Percentiles rank a stretch among this genome's conserved stretches.
Conservation (phyloP, 2,329 filamentous ascomycete genomes). For the Helotiales sp. region DNA sequence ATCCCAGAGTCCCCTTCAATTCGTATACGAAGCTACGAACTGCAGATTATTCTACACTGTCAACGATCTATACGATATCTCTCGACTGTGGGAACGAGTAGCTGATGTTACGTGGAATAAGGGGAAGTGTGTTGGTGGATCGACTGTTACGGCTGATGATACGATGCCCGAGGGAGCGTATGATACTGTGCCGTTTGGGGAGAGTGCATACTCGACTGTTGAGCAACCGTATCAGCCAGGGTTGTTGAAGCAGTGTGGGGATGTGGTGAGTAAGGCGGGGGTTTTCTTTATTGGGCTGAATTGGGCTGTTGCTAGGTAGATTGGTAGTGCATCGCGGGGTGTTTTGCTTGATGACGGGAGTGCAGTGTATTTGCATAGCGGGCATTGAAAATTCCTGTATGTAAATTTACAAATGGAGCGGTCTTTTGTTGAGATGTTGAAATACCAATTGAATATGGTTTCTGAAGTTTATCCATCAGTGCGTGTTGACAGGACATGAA, state of each 20-base stretch:
- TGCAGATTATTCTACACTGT: slow-evolving; percentile 15
- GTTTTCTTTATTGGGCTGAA: background rate
- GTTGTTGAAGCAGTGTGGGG: background rate
- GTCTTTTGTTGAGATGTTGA: no score
- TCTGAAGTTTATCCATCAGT: no score
- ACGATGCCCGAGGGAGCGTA: slow-evolving; percentile 1
- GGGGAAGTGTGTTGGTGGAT: slow-evolving; percentile 7
- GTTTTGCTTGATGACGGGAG: no score
- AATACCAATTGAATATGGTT: no score
- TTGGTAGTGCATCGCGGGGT: background rate
- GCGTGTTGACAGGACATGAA: no score
- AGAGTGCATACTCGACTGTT: background rate
- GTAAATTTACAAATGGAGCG: no score
- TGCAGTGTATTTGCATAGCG: no score
- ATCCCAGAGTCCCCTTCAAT: slow-evolving; percentile 11
- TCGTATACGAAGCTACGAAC: slow-evolving; percentile 10
- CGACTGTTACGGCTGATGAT: background rate
- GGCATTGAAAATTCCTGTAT: no score
- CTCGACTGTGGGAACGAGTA: background rate
- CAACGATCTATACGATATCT: background rate
- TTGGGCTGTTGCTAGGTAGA: background rate
- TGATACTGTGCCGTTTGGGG: slow-evolving; percentile 7
- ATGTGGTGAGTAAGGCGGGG: background rate
- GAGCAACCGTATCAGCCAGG: background rate
- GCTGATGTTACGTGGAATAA: background rate